Evolutionary conservation across 192 early-diverging fungal genomes (phyloP).

Genomic region (Phycomyces blakesleeanus): DNA sequence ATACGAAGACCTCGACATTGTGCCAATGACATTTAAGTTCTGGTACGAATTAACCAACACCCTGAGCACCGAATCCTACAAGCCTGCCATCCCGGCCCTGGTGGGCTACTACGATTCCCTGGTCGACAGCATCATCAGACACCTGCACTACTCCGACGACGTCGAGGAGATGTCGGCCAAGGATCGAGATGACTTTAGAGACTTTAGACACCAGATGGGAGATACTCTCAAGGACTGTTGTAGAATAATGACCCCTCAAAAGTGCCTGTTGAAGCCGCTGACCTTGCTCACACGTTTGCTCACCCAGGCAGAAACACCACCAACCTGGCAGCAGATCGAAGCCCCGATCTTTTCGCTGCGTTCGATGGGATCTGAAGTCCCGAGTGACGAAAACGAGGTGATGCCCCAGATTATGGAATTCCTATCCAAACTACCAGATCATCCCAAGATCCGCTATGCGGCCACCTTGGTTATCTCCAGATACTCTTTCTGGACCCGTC

Average conservation of each 20-base stretch:
- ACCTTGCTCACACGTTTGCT: conserved; percentile 45
- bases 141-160: conserved; percentile 84
- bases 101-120: conserved; percentile 59
- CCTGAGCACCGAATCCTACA: conserved; percentile 43
- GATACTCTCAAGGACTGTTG: conserved; percentile 96
- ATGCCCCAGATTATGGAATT: conserved; percentile 92
- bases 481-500: conserved; percentile 89
- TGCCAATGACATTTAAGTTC: conserved; percentile 86
- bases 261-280: conserved; percentile 68
- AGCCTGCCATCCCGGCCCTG: conserved; percentile 52
- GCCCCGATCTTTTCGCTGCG: conserved; percentile 91
- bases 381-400: conserved; percentile 63
- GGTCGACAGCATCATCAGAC: conserved; percentile 81
- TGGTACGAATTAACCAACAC: conserved; percentile 82
- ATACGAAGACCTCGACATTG: conserved; percentile 78
- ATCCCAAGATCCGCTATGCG: conserved; percentile 94
- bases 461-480: conserved; percentile 94
- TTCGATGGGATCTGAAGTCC: conserved; percentile 86
- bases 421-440: conserved; percentile 77
- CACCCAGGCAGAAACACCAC: conserved; percentile 24
- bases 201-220: conserved; percentile 94
- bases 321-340: conserved; percentile 91
- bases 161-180: conserved; percentile 66
- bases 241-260: conserved; percentile 70
- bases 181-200: conserved; percentile 94